Evolutionary conservation across 1,284 basidiomycete genomes (phyloP), one percentile per base, ranked within the genome.

Genomic region (Leccinum colubrinum): DNA sequence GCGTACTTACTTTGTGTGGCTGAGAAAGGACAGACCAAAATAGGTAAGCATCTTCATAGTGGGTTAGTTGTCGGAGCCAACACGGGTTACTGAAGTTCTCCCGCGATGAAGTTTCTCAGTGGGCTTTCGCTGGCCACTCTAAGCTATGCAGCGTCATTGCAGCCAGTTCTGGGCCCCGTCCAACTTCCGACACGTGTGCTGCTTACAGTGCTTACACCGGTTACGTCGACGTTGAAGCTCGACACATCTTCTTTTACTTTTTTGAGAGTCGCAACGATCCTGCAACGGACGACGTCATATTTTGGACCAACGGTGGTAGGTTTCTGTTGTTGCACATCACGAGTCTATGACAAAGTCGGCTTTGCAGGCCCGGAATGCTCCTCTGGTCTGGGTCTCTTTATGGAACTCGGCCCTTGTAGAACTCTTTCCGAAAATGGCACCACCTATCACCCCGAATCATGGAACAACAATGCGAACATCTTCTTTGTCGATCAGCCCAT

Each of bases 231-330:
- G 80, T 88, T 9, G 86, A 85, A 56, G 85, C 86, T 43, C 67
- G 86, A 63, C 86, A 87, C 64, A 73, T 94, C 35, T 94, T 71
- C 37, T 70, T 93, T 78, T 94, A 91, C 79, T 94, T 94, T 73
- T 94, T 95, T 75, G 91, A 94, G 74, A 90, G 86, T 59, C 79
- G 92, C 60, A 82, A 76, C 62, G 79, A 90, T 64, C 90, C 90
- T 1, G 78, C 81, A 35, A 83, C 77, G 50, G 87, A 91, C 67
- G 86, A 88, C 62, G 80, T 91, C 5, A 80, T 88, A 35, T 81
- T 87, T 62, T 90, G 86, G 86, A 87, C 85, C 3, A 69, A 72
- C 8, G 70, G 70, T 30, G 68, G 68, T 72, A 27, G 84, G 74
- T 67, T 9, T 27, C 7, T 20, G 17, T 59, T 11, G 37, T 37